Base-by-base conservation (phyloP, 257 asterid species). In the Solanum corneliomulleri region DNA sequence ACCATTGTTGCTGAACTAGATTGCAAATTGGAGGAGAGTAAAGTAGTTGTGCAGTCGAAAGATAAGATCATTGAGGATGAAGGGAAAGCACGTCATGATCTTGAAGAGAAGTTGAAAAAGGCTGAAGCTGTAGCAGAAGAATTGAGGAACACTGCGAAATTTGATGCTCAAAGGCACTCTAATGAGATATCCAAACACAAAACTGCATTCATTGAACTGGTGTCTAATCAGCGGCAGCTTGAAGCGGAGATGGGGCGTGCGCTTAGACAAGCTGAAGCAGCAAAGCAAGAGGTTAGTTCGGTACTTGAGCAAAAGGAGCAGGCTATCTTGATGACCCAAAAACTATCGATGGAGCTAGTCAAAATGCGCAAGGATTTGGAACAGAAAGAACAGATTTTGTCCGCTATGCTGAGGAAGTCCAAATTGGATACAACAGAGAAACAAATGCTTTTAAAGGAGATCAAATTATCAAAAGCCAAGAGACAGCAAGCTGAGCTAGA, bases 231-330 rank as follows among this genome's bases (percentile, higher is more conserved):
- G 78, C 86, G 99, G 52, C 99, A 94, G 93, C 94, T 97, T 41
- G 98, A 97, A 90, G 99, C 98, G 1, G 98, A 94, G 90, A 88
- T 95, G 98, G 91, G 95, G 9, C 93, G 99, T 66, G 95, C 97
- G 69, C 85, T 92, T 21, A 93, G 98, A 90, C 98, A 94, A 87
- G 92, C 93, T 71, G 98, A 97, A 82, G 95, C 94, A 42, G 93
- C 93, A 8, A 95, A 91, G 87, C 92, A 93, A 74, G 98, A 96
- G 88, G 91, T 94, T 27, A 96, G 91, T 89, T 87, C 91, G 0
- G 95, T 89, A 1, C 87, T 92, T 87, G 95, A 92, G 83, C 95
- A 94, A 89, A 96, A 96, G 90, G 98, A 95, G 90, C 92, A 94
- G 88, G 87, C 93, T 44, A 89, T 92, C 9, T 83, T 93, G 89